These are phyloP conservation scores for Plenodomus biglobosus DNA, from an alignment of 2,329 filamentous ascomycete species.

Conservation along the genomic window DNA sequence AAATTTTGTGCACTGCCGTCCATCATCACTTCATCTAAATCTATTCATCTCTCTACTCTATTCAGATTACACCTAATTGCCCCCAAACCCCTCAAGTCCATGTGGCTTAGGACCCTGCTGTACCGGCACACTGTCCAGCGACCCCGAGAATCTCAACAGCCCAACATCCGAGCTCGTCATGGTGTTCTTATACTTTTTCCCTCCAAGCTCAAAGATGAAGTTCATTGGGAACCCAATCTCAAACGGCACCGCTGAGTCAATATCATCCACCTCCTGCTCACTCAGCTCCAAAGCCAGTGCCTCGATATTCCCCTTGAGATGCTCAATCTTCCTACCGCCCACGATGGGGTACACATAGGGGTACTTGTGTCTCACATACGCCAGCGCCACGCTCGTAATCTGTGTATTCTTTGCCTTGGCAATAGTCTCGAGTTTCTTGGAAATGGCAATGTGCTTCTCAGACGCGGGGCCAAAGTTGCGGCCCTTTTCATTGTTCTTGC, in stretches of 20 bases:
- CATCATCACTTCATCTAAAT: too few relatives aligned
- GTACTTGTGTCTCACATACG: slow-evolving; percentile 71
- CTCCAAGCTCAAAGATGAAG: slow-evolving; percentile 44
- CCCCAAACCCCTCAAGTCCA: slow-evolving; percentile 19
- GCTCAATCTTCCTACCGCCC: slow-evolving; percentile 70
- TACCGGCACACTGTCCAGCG: slow-evolving; percentile 29
- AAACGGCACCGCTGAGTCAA: slow-evolving; percentile 56
- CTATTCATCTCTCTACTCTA: too few relatives aligned
- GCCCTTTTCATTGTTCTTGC: slow-evolving; percentile 34
- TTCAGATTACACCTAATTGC: too few relatives aligned
- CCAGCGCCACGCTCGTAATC: slow-evolving; percentile 64
- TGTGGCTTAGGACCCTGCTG: slow-evolving; percentile 32
- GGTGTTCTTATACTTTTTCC: slow-evolving; percentile 27
- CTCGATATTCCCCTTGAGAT: slow-evolving; percentile 66
- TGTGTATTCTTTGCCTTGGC: slow-evolving; percentile 58
- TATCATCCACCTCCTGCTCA: slow-evolving; percentile 56
- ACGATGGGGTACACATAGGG: slow-evolving; percentile 75
- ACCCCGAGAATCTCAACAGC: slow-evolving; percentile 31
- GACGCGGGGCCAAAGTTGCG: slow-evolving; percentile 44
- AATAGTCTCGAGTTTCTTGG: slow-evolving; percentile 61
- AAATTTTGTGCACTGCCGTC: too few relatives aligned
- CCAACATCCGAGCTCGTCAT: slow-evolving; percentile 34
- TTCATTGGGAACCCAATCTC: slow-evolving; percentile 58
- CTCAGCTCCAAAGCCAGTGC: slow-evolving; percentile 55
- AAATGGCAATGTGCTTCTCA: slow-evolving; percentile 55